These are phyloP conservation scores for Neonectria magnoliae DNA, from an alignment of 2,329 filamentous ascomycete species.

Conservation along the genomic window DNA sequence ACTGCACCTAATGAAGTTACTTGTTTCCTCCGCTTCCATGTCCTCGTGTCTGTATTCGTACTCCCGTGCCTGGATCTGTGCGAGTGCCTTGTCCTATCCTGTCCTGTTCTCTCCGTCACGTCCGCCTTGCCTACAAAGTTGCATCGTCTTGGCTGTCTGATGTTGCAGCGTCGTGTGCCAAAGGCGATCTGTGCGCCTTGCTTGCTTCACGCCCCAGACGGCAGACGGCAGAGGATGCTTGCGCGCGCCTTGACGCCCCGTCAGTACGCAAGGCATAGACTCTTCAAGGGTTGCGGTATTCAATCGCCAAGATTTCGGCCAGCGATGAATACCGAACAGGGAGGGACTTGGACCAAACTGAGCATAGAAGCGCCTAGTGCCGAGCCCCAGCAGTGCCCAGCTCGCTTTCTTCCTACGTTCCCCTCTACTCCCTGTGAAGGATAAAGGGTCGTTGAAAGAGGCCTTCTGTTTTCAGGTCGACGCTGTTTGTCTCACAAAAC, in stretches of 20 bases:
- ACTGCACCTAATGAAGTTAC: not conserved
- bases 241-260: slow-evolving; percentile 25
- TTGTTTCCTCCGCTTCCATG: not conserved
- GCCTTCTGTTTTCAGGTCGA: slow-evolving; percentile 7
- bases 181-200: slow-evolving; percentile 27
- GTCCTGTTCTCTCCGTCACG: not conserved
- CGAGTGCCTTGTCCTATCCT: not conserved
- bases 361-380: slow-evolving; percentile 5
- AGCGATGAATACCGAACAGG: no score
- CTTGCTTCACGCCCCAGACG: slow-evolving; percentile 12
- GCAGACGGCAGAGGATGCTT: slow-evolving; percentile 25
- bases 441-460: not conserved
- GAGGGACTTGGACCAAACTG: no score
- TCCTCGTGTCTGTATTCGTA: not conserved
- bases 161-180: slow-evolving; percentile 14
- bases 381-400: not conserved
- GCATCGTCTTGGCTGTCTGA: slow-evolving; percentile 10
- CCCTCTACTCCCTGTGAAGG: not conserved
- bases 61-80: not conserved
- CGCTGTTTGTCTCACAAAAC: slow-evolving; percentile 7
- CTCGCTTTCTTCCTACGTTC: not conserved
- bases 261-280: slow-evolving; percentile 5
- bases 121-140: slow-evolving; percentile 6
- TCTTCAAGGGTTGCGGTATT: no score
- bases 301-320: no score